Percentiles rank a stretch among this genome's conserved stretches.
These are phyloP conservation scores for Dipodascopsis uninucleata DNA, from an alignment of 805 yeast species.

Conservation along the genomic window DNA sequence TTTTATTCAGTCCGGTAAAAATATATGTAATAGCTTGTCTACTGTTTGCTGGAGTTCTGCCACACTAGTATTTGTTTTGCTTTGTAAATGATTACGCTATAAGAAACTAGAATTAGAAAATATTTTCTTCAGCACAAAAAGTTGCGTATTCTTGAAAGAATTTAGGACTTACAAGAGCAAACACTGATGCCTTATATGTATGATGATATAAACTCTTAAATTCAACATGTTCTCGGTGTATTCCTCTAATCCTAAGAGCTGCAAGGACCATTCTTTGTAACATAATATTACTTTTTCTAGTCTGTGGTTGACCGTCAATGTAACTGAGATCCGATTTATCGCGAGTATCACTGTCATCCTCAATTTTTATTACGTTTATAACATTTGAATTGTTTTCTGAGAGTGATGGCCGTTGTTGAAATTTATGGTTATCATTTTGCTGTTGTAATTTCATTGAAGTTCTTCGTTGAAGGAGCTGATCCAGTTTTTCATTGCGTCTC, in stretches of 20 bases:
- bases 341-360: too few species aligned
- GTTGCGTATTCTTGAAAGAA: too few species aligned
- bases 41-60: too few species aligned
- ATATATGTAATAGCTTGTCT: too few species aligned
- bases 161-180: slow-evolving; percentile 32
- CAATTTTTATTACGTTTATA: background rate
- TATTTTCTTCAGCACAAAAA: too few species aligned
- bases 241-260: slow-evolving; percentile 38
- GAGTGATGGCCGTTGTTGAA: background rate
- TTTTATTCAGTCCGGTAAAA: too few species aligned
- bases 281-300: background rate
- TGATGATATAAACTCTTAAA: slow-evolving; percentile 33
- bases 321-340: background rate
- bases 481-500: slow-evolving; percentile 12
- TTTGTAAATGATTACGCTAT: too few species aligned
- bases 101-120: too few species aligned
- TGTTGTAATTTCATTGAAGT: background rate
- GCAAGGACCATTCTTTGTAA: slow-evolving; percentile 29
- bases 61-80: too few species aligned
- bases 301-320: background rate
- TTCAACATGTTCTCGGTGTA: slow-evolving; percentile 29
- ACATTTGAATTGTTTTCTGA: too few species aligned
- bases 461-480: slow-evolving; percentile 8
- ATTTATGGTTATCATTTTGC: background rate
- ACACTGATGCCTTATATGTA: slow-evolving; percentile 31